A percentile compares a stretch with the other conserved stretches of the same genome.
Conservation (phyloP, 768 basidiomycete species). For the Boletus coccyginus region DNA sequence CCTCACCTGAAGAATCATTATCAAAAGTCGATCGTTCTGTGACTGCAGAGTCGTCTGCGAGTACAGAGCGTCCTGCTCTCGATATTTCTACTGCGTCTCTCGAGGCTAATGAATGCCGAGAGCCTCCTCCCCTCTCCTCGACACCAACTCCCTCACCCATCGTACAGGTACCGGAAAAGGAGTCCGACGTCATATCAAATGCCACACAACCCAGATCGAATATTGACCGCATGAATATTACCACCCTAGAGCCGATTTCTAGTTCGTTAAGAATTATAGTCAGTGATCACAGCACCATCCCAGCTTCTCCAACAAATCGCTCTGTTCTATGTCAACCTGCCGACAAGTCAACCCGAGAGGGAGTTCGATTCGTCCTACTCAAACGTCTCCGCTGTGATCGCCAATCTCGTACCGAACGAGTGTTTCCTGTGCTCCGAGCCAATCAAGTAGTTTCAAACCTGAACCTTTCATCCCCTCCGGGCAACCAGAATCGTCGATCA, state of each 20-base stretch:
- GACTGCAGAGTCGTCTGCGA: slow-evolving; percentile 3
- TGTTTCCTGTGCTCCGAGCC: slow-evolving; percentile 59
- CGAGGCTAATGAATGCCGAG: slow-evolving; percentile 2
- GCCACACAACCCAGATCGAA: slow-evolving; percentile 4
- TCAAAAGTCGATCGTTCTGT: slow-evolving; percentile 3
- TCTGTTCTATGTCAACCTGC: slow-evolving; percentile 11
- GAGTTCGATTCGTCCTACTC: slow-evolving; percentile 60
- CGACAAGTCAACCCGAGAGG: slow-evolving; percentile 50
- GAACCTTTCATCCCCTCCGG: slow-evolving; percentile 25
- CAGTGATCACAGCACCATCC: slow-evolving; percentile 25
- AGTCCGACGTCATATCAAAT: slow-evolving; percentile 10
- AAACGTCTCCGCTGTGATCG: slow-evolving; percentile 57
- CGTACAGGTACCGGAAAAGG: slow-evolving; percentile 15
- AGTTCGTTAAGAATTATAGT: slow-evolving; percentile 28
- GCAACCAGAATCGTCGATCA: slow-evolving; percentile 44
- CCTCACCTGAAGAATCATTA: slow-evolving; percentile 4
- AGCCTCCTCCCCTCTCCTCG: slow-evolving; percentile 9
- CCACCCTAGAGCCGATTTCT: slow-evolving; percentile 7
- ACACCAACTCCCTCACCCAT: slow-evolving; percentile 12
- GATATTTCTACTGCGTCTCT: slow-evolving; percentile 7
- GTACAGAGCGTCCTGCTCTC: slow-evolving; percentile 10
- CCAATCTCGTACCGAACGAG: slow-evolving; percentile 59
- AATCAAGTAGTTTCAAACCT: slow-evolving; percentile 48
- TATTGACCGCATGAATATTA: slow-evolving; percentile 6
- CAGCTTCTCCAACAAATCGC: slow-evolving; percentile 6